phyloP scores from a whole-genome alignment of 2,329 filamentous ascomycete species.

The Ceratocystiopsis minuta region DNA sequence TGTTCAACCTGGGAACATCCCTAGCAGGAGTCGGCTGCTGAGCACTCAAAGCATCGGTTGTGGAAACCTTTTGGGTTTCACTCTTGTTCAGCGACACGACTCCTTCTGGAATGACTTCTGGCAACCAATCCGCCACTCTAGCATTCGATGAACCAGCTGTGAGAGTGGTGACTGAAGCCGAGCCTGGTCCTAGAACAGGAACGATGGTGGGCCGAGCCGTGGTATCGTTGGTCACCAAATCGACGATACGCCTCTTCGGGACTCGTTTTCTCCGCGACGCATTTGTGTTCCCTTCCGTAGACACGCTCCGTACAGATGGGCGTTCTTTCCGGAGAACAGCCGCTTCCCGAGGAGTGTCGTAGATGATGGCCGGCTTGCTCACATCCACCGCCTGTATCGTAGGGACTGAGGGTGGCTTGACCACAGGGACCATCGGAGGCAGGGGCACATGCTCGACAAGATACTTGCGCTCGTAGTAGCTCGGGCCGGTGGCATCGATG shows the following conservation, averaged over 20 bases:
- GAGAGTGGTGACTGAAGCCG: no score
- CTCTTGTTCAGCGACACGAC: no score
- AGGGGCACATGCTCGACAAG: slow-evolving; percentile 68
- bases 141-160: no score
- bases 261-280: slow-evolving; percentile 42
- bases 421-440: slow-evolving; percentile 56
- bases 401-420: slow-evolving; percentile 41
- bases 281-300: slow-evolving; percentile 39
- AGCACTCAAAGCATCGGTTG: no score
- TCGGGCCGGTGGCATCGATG: slow-evolving; percentile 69
- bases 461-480: slow-evolving; percentile 69
- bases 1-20: no score
- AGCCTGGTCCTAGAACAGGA: slow-evolving; percentile 6
- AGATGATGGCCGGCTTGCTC: slow-evolving; percentile 46
- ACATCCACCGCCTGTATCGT: slow-evolving; percentile 47
- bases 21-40: no score
- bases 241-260: slow-evolving; percentile 45
- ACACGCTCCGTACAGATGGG: slow-evolving; percentile 30
- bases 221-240: slow-evolving; percentile 36
- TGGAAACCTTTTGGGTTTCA: no score
- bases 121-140: no score
- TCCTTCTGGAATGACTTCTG: no score
- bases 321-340: slow-evolving; percentile 41
- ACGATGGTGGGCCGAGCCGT: slow-evolving; percentile 5
- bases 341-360: slow-evolving; percentile 30